Evolutionary conservation across 441 rosid species (phyloP), one percentile per base, ranked within the genome.

Genomic region (Flueggea neowawraea): DNA sequence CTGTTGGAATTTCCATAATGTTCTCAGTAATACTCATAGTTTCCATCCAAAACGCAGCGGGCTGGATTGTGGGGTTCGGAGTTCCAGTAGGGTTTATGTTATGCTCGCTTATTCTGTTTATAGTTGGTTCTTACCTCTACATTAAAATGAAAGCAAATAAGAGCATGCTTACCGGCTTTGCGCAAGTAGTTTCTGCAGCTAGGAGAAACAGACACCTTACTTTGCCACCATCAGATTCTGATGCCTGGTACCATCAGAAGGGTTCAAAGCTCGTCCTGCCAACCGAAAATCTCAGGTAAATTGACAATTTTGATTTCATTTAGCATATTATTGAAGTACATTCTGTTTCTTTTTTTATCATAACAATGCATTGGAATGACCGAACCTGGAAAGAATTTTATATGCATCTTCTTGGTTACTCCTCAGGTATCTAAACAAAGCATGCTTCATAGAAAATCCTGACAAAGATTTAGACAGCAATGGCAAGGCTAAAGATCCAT

Each of bases 381-480:
- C 28, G 28, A 0, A 22, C 28, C 28, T 22, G 28, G 28, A 22
- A 22, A 22, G 28, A 22, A 22, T 22, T 22, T 22, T 22, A 0
- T 22, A 22, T 0, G 28, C 28, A 22, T 22, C 28, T 22, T 22
- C 28, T 22, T 22, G 28, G 28, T 22, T 22, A 22, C 28, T 22
- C 28, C 28, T 33, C 73, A 80, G 84, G 69, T 77, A 69, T 62
- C 63, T 81, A 8, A 81, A 81, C 77, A 77, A 70, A 62, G 83
- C 78, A 11, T 75, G 83, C 78, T 41, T 79, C 13, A 50, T 79
- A 13, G 44, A 16, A 63, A 57, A 52, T 62, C 66, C 74, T 2
- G 57, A 59, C 54, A 63, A 69, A 33, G 74, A 75, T 6, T 52
- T 79, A 39, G 45, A 43, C 12, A 6, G 10, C 12, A 11, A 6